Base-by-base conservation (phyloP, 1,284 basidiomycete species). In the Microbotryum violaceum region DNA sequence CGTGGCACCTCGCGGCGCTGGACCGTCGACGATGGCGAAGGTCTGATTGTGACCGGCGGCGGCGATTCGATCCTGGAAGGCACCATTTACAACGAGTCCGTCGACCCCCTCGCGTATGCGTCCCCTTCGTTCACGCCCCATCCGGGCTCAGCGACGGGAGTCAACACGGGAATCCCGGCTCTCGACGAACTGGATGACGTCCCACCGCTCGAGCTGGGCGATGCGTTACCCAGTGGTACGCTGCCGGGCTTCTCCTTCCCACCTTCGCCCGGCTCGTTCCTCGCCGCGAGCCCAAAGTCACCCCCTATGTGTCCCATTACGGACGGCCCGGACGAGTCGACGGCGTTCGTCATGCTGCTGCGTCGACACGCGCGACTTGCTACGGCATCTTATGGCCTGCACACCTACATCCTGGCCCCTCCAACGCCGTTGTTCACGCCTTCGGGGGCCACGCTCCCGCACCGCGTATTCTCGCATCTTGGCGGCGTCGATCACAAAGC, bases 381-480 rank as follows among this genome's bases (percentile, higher is more conserved):
- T 3, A 68, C 67, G 2, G 67, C 67, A 0, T 64, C 67, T 10
- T 68, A 68, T 50, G 67, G 67, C 9, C 58, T 68, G 0, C 67
- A 68, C 45, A 62, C 62, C 2, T 57, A 64, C 47, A 53, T 68
- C 29, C 51, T 66, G 18, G 58, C 56, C 1, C 57, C 62, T 8
- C 57, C 60, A 3, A 64, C 62, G 6, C 65, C 67, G 16, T 59
- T 65, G 25, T 53, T 68, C 25, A 66, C 67, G 3, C 66, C 66
- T 3, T 58, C 56, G 1, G 66, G 61, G 1, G 42, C 42, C 16
- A 68, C 64, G 1, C 58, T 68, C 3, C 65, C 67, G 12, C 62
- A 63, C 14, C 58, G 61, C 2, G 29, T 68, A 7, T 68, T 68
- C 9, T 54, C 60, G 12, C 64, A 68, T n/a, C 58, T 68, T 7